Evolutionary conservation across 768 basidiomycete species (phyloP), one percentile per base, ranked within the genome.

Genomic region (Tricholomella constricta): DNA sequence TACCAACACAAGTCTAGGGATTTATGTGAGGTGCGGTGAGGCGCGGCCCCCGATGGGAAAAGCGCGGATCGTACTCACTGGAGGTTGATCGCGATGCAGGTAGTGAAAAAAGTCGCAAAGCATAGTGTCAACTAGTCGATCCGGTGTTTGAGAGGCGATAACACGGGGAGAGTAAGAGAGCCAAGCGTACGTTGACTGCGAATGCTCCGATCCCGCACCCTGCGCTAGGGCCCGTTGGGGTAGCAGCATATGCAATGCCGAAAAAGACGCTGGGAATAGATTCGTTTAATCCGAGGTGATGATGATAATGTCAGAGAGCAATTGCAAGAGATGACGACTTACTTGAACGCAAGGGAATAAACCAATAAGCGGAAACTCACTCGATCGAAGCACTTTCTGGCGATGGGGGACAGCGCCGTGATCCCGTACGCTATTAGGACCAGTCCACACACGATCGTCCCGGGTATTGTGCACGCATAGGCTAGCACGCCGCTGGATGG

Each of bases 1-100:
- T 12, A 65, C 62, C 15, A 68, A 47, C n/a, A 68, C 65, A 10
- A 68, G 37, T 32, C 66, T 65, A 2, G n/a, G 23, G 31, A 10
- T 32, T n/a, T 32, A 27, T 42, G 25, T 25, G 42, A 27, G 23
- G 15, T 25, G 3, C 4, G 7, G 11, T 43, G 38, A 27, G 42
- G 25, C 42, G 15, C 15, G 19, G 10, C 8, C 20, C 22, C 4
- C 47, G 6, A 12, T 25, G 14, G 27, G 23, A 43, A 38, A 15
- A 35, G 12, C 20, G 26, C 10, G 6, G 26, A 15, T 11, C 17
- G n/a, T 25, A 44, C 61, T 4, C 27, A 66, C 66, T 63, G 57
- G 2, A 66, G 56, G 47, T 68, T 68, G 19, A 68, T 22, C 1
- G 65, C 66, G 19, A 68, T 66, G 46, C 60, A 61, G 11, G 58